Percentiles rank a stretch among this genome's conserved stretches.
phyloP scores from a whole-genome alignment of 345 rosid species.

The Dovyalis caffra region DNA sequence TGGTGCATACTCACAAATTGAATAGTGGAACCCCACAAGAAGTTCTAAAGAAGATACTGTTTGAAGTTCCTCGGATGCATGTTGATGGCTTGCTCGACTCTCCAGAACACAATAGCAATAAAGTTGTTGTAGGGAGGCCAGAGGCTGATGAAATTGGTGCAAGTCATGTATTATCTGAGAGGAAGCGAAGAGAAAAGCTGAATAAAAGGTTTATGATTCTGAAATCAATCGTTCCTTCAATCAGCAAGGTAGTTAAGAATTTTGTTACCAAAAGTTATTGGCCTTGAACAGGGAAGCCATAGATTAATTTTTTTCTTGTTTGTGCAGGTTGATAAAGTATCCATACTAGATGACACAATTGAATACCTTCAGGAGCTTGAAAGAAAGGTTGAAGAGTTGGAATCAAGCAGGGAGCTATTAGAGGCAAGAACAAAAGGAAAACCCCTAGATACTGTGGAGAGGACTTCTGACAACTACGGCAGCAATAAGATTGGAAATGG shows the following conservation, averaged over 20 bases:
- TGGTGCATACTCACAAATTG: conserved; percentile 17
- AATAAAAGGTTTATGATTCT: conserved; percentile 54
- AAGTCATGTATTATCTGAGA: conserved; percentile 45
- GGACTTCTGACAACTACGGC: conserved; percentile 57
- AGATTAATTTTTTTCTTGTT: conserved; percentile 5
- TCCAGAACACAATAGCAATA: conserved; percentile 33
- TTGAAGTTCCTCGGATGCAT: conserved; percentile 69
- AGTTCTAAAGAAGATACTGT: conserved; percentile 68
- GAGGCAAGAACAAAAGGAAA: conserved; percentile 43
- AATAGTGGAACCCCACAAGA: conserved; percentile 44
- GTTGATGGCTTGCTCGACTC: conserved; percentile 33
- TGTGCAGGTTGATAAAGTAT: conserved; percentile 65
- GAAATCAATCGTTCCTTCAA: conserved; percentile 69
- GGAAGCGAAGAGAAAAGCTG: conserved; percentile 48
- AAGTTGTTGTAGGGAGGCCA: conserved; percentile 36
- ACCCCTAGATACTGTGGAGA: conserved; percentile 51
- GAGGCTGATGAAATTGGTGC: conserved; percentile 48
- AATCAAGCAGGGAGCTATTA: conserved; percentile 37
- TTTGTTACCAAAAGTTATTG: neutral
- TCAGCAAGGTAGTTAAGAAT: conserved; percentile 53
- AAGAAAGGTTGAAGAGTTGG: conserved; percentile 64
- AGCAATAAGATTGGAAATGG: conserved; percentile 20
- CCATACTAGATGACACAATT: conserved; percentile 80
- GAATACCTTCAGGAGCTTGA: conserved; percentile 65
- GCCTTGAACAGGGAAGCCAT: neutral